phyloP scores from a whole-genome alignment of 2,329 filamentous ascomycete species.

The Alternaria longipes region DNA sequence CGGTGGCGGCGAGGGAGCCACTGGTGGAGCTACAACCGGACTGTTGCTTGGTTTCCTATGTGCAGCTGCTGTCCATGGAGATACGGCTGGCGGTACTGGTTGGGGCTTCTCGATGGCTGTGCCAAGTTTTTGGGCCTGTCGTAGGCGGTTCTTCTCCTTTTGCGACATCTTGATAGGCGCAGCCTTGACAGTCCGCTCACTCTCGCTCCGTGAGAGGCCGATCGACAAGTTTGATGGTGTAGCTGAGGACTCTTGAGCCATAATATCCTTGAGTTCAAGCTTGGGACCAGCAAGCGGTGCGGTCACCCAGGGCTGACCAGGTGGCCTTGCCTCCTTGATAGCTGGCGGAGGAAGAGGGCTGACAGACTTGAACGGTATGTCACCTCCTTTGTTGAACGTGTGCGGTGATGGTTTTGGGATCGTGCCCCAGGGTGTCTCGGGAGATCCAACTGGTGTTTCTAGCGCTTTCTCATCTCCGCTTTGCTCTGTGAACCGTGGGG shows the following conservation, averaged over 20 bases:
- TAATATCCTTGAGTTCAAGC: constrained; percentile 79
- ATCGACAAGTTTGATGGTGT: constrained; percentile 64
- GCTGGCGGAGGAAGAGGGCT: constrained; percentile 33
- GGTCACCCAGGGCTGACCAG: constrained; percentile 62
- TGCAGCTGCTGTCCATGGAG: constrained; percentile 47
- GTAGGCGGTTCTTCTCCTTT: constrained; percentile 80
- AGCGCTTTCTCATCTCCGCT: constrained; percentile 12
- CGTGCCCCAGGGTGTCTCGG: constrained; percentile 38
- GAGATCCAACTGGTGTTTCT: constrained; percentile 31
- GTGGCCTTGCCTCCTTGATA: constrained; percentile 34
- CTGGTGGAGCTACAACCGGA: constrained; percentile 22
- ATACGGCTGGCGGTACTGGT: constrained; percentile 41
- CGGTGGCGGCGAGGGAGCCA: constrained; percentile 19
- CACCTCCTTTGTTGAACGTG: constrained; percentile 12
- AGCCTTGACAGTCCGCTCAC: constrained; percentile 47
- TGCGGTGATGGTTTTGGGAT: constrained; percentile 28
- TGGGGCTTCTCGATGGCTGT: constrained; percentile 41
- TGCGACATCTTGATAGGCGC: constrained; percentile 77
- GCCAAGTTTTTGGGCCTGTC: constrained; percentile 50
- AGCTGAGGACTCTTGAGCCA: constrained; percentile 67
- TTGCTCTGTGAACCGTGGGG: constrained; percentile 30
- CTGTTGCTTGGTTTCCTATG: constrained; percentile 41
- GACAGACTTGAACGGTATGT: constrained; percentile 31
- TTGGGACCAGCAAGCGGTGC: constrained; percentile 67
- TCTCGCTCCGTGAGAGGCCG: constrained; percentile 53